Percentiles rank a stretch among this genome's conserved stretches.
Evolutionary conservation across 805 yeast genomes (phyloP).

Genomic region (Barnettozyma vustinii): DNA sequence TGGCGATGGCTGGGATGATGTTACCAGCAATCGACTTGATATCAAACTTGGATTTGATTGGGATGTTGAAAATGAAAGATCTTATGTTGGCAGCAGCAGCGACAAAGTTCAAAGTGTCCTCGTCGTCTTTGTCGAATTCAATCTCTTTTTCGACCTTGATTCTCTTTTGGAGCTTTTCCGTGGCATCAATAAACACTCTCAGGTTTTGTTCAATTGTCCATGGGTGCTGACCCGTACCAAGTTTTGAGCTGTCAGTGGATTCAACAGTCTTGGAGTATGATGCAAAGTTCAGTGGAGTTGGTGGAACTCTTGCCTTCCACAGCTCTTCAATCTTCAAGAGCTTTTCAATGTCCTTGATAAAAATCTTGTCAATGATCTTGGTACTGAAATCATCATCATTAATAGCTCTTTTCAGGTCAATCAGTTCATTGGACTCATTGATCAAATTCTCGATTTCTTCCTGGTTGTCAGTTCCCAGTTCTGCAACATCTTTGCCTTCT

Average conservation of each 20-base stretch:
- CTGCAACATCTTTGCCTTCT: constrained; percentile 32
- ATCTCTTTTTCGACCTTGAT: constrained; percentile 33
- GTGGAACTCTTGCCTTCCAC: constrained; percentile 71
- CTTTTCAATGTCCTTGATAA: constrained; percentile 71
- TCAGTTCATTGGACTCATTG: constrained; percentile 62
- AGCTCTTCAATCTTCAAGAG: constrained; percentile 64
- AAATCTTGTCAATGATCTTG: constrained; percentile 54
- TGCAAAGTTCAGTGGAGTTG: constrained; percentile 50
- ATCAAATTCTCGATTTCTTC: constrained; percentile 60
- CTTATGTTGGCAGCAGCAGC: constrained; percentile 80
- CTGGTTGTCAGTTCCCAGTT: constrained; percentile 57
- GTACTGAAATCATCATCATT: constrained; percentile 28
- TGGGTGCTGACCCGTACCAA: constrained; percentile 31
- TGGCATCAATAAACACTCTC: constrained; percentile 47
- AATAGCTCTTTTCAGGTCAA: constrained; percentile 40
- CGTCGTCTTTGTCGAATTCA: constrained; percentile 92
- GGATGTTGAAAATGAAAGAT: constrained; percentile 64
- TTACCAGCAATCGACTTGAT: constrained; percentile 95
- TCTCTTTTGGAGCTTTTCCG: constrained; percentile 47
- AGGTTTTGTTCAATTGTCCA: constrained; percentile 67
- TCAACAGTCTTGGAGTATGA: constrained; percentile 15
- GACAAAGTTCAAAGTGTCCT: constrained; percentile 84
- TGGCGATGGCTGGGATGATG: constrained; percentile 97
- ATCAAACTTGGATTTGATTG: constrained; percentile 71
- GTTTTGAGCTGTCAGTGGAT: constrained; percentile 15